These are phyloP conservation scores for Chlorociboria aeruginascens DNA, from an alignment of 495 filamentous ascomycete genomes.

Conservation along the genomic window DNA sequence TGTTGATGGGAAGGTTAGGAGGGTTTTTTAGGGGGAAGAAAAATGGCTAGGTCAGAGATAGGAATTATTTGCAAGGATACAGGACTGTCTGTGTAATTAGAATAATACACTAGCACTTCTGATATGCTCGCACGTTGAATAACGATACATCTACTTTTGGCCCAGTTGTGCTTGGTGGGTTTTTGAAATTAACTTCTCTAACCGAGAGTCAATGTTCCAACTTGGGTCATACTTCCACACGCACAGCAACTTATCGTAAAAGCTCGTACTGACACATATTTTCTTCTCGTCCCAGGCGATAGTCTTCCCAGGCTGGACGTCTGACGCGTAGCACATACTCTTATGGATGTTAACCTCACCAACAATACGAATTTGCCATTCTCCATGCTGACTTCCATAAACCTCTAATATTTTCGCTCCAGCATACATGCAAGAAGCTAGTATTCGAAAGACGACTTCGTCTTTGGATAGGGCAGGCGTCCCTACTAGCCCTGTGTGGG, in stretches of 20 bases:
- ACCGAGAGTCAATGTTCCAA: too few species aligned
- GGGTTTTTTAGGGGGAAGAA: slow-evolving; percentile 43
- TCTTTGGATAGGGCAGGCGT: not conserved
- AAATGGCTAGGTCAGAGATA: not conserved
- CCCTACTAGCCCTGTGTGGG: not conserved
- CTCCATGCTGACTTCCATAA: slow-evolving; percentile 19
- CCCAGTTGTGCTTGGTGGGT: too few species aligned
- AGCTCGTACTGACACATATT: slow-evolving; percentile 67
- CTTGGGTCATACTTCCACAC: slow-evolving; percentile 49
- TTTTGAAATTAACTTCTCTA: too few species aligned
- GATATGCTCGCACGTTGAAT: too few species aligned
- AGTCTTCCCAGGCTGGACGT: slow-evolving; percentile 40
- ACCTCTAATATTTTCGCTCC: slow-evolving; percentile 60
- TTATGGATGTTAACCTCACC: slow-evolving; percentile 74
- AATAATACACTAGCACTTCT: too few species aligned
- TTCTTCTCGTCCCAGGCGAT: slow-evolving; percentile 5
- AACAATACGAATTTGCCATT: slow-evolving; percentile 55
- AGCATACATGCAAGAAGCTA: slow-evolving; percentile 92
- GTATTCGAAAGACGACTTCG: slow-evolving; percentile 37
- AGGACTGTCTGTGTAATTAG: too few species aligned
- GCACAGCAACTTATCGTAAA: slow-evolving; percentile 75
- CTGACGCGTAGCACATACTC: slow-evolving; percentile 93
- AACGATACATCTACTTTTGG: too few species aligned
- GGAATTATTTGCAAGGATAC: too few species aligned
- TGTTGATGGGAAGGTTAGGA: slow-evolving; percentile 42